Percentiles rank a stretch among this genome's conserved stretches.
phyloP scores from a whole-genome alignment of 2,329 filamentous ascomycete species.

The Aspergillus transmontanensis region DNA sequence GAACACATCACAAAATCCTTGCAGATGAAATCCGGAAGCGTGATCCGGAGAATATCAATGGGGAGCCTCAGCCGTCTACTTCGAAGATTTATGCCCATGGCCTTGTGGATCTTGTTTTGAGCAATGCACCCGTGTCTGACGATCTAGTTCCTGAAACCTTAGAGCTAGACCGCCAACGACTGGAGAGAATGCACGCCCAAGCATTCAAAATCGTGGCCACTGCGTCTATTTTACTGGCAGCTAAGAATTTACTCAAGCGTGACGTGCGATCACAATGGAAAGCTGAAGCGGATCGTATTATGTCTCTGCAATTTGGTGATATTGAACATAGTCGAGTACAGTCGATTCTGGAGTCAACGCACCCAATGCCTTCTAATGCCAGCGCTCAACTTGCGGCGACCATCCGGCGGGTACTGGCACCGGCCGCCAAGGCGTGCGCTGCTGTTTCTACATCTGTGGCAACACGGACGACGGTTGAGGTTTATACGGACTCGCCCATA shows the following conservation, averaged over 20 bases:
- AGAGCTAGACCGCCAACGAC: slow-evolving; percentile 56
- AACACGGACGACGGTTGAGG: slow-evolving; percentile 29
- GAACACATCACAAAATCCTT: slow-evolving; percentile 39
- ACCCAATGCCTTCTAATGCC: slow-evolving; percentile 50
- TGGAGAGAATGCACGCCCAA: slow-evolving; percentile 56
- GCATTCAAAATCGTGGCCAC: slow-evolving; percentile 62
- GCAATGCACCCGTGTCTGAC: slow-evolving; percentile 54
- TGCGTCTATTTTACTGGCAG: slow-evolving; percentile 64
- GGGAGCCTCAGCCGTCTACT: slow-evolving; percentile 36
- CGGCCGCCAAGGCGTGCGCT: slow-evolving; percentile 49
- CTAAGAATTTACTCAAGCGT: slow-evolving; percentile 67
- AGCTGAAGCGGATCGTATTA: slow-evolving; percentile 60
- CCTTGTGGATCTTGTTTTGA: slow-evolving; percentile 60
- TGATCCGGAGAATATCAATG: slow-evolving; percentile 41
- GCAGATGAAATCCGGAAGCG: slow-evolving; percentile 56
- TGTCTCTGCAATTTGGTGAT: slow-evolving; percentile 51
- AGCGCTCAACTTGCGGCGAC: slow-evolving; percentile 49
- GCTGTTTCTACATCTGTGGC: slow-evolving; percentile 24
- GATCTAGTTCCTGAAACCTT: slow-evolving; percentile 63
- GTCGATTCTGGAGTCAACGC: slow-evolving; percentile 51
- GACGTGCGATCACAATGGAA: slow-evolving; percentile 68
- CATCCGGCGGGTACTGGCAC: slow-evolving; percentile 56
- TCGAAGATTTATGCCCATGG: slow-evolving; percentile 60
- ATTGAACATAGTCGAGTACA: slow-evolving; percentile 45
- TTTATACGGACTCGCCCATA: slow-evolving; percentile 30